Conservation (phyloP, 495 filamentous ascomycete genomes). For the Pyronema domesticum region DNA sequence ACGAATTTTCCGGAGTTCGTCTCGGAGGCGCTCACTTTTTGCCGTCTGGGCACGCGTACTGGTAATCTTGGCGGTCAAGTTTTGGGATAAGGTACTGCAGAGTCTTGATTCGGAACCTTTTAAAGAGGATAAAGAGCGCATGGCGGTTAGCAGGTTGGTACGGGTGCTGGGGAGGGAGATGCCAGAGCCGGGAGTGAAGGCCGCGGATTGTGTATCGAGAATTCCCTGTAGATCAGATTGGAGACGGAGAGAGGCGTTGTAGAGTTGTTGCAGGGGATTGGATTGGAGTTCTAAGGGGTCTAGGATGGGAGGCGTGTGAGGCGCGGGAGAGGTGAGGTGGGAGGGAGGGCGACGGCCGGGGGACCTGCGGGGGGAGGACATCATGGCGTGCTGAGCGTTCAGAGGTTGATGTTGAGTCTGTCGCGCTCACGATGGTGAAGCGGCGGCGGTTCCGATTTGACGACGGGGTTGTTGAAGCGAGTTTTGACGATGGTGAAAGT, state of each 20-base stretch:
- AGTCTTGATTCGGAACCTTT: slow-evolving; percentile 53
- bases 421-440: too few relatives aligned
- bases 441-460: too few relatives aligned
- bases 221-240: slow-evolving; percentile 61
- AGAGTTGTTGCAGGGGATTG: slow-evolving; percentile 26
- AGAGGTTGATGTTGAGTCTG: too few relatives aligned
- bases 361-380: too few relatives aligned
- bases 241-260: slow-evolving; percentile 41
- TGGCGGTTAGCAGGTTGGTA: slow-evolving; percentile 49
- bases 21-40: slow-evolving; percentile 36
- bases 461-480: too few relatives aligned
- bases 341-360: not conserved
- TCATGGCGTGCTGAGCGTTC: too few relatives aligned
- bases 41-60: slow-evolving; percentile 43
- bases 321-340: not conserved
- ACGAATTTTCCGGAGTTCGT: slow-evolving; percentile 43
- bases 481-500: too few relatives aligned
- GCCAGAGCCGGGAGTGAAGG: slow-evolving; percentile 35
- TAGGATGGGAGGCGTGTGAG: not conserved
- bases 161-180: slow-evolving; percentile 25
- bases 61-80: slow-evolving; percentile 40
- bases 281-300: slow-evolving; percentile 13
- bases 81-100: slow-evolving; percentile 37
- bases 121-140: slow-evolving; percentile 51
- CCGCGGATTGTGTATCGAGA: slow-evolving; percentile 70